Evolutionary conservation across 169 alveolate genomes (phyloP), one percentile per base, ranked within the genome.

Genomic region (Plasmodium billcollinsi): DNA sequence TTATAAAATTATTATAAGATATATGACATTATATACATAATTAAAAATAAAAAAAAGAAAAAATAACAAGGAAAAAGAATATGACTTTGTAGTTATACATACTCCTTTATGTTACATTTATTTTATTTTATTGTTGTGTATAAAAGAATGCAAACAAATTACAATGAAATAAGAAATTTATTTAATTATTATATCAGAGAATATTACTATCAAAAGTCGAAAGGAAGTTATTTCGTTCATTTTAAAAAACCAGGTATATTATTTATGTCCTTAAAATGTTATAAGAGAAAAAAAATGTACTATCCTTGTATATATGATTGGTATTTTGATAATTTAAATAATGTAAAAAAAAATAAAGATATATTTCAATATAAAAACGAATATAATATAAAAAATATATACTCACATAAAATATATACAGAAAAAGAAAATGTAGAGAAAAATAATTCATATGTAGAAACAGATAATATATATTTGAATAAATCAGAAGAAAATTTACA

Each of bases 121-220:
- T 39, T 39, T 39, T 39, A 39, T 39, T 39, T 39, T 39, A 39
- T 24, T 63, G 12, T 21, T 14, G 5, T 26, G 2, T 9, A 74
- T 43, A 67, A 67, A 76, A 72, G 62, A 49, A 70, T 86, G 92
- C 54, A 29, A 2, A 29, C 92, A 72, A 72, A 62, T 65, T 86
- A 86, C 58, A 63, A 73, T 50, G 88, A 72, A 86, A 86, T 86
- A 59, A 86, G 61, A 56, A 86, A 86, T 15, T n/a, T 86, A 33
- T 86, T 72, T 58, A 86, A 86, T 73, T 86, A 86, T 65, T 86
- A 86, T 20, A 86, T 86, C 63, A 86, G 92, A 73, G 92, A 86
- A 56, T 86, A 86, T 63, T 86, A 72, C 56, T 86, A 86, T 73
- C 92, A 86, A 56, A 86, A 86, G 58, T 86, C 92, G 29, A 70